Conservation (phyloP, 2,329 filamentous ascomycete genomes). For the Ophiostoma australiae region DNA sequence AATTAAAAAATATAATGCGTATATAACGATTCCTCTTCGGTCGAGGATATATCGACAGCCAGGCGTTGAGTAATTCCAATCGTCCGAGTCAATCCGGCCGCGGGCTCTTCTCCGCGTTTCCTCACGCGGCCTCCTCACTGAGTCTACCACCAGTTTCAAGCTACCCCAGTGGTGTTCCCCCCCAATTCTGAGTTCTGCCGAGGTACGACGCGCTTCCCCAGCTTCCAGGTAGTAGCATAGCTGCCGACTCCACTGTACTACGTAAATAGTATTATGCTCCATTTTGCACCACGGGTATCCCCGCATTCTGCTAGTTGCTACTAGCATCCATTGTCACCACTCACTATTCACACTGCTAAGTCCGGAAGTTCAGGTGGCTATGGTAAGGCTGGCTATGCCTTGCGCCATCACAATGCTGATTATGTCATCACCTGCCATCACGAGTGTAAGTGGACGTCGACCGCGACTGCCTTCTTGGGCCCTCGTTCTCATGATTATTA, state of each 20-base stretch:
- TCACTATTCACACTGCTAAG: not conserved
- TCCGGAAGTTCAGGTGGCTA: constrained; percentile 1
- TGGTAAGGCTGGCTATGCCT: not conserved
- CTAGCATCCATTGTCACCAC: not conserved
- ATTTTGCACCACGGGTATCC: not conserved
- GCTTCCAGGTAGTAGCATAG: not conserved
- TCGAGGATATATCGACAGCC: not conserved
- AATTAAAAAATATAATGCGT: not conserved
- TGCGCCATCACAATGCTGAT: not conserved
- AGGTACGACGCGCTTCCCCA: constrained; percentile 21
- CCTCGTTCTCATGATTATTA: not conserved
- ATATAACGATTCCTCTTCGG: not conserved
- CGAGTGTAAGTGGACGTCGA: not conserved
- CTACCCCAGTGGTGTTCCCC: no score
- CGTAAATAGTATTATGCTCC: no score
- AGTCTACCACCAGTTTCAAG: not conserved
- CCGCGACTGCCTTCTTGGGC: not conserved
- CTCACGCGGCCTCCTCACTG: not conserved
- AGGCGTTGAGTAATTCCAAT: not conserved
- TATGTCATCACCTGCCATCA: not conserved
- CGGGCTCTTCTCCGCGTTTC: not conserved
- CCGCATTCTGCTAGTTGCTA: not conserved
- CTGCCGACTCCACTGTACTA: not conserved
- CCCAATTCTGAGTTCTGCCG: constrained; percentile 15
- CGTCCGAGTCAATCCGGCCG: not conserved